Evolutionary conservation across 140 eudicot species (phyloP), one percentile per base, ranked within the genome.

Genomic region (Senecio squalidus): DNA sequence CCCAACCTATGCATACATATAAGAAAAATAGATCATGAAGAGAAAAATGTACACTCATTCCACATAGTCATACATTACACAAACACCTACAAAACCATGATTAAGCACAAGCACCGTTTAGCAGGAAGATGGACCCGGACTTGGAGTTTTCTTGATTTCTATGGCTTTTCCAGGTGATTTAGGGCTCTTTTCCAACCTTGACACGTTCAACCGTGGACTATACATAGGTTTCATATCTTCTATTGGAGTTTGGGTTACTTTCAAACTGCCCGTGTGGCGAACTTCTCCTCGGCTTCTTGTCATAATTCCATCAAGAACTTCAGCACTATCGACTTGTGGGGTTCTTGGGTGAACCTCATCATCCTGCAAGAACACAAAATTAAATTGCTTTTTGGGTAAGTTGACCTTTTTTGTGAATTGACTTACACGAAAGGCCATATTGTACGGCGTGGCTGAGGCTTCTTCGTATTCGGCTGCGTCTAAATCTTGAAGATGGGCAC

Each of bases 401-500:
- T 63, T 55, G 71, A 63, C 50, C 45, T 54, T 55, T 56, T 31
- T 8, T 25, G 15, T 36, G 43, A 14, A 59, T 25, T 54, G 75
- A 74, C 95, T 86, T 80, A 91, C 98, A 51, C 79, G 91, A 45
- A 61, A 91, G 40, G 88, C 46, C 73, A 79, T 52, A 52, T 83
- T 91, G 80, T 78, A 86, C 16, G 83, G 58, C 47, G 80, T 67
- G 29, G 95, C 83, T 66, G 86, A 83, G 41, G 88, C 80, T 75
- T 91, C 98, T 81, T 86, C 98, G 26, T 86, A 91, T 72, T 91
- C 96, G 8, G 98, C 94, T 54, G 98, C 98, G 58, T 91, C 98
- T 67, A 91, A 70, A 62, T 91, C 98, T 77, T 91, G 98, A 69
- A 91, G 84, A 81, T 91, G 98, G 7, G 76, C 96, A 18, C 81